phyloP scores from a whole-genome alignment of 768 basidiomycete species.

The Brasilioporus rufonigricans region DNA sequence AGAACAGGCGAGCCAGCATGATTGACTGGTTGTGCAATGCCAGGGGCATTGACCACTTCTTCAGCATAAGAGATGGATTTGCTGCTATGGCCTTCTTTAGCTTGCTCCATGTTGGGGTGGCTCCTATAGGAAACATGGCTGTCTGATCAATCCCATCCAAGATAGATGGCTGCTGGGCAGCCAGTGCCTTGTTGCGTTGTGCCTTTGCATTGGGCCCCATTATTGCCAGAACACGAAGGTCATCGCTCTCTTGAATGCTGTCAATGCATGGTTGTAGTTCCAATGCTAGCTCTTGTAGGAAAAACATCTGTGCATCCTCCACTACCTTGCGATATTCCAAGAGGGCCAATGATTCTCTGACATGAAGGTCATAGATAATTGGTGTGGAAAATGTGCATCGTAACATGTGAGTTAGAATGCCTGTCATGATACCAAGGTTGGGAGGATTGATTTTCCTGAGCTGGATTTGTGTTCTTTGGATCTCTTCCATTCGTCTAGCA shows the following conservation, averaged over 20 bases:
- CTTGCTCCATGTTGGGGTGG: neutral
- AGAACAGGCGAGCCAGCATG: neutral
- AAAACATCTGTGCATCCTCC: neutral
- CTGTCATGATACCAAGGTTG: too few relatives aligned
- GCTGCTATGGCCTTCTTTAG: too few relatives aligned
- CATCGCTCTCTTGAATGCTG: neutral
- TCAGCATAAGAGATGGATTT: constrained; percentile 4
- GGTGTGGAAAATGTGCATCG: neutral
- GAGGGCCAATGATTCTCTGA: neutral
- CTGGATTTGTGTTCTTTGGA: constrained; percentile 1
- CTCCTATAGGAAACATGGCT: neutral
- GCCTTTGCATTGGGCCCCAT: neutral
- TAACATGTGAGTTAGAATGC: constrained; percentile 9
- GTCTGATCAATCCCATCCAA: neutral
- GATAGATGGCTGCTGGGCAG: neutral
- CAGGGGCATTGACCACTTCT: neutral
- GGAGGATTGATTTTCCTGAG: neutral
- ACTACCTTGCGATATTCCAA: neutral
- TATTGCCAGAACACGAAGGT: neutral
- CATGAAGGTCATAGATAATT: too few relatives aligned
- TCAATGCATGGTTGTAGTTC: too few relatives aligned
- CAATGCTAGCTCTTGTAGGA: neutral
- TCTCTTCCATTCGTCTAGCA: neutral
- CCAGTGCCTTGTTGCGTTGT: neutral
- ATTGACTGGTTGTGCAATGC: neutral